Percentiles rank a stretch among this genome's conserved stretches.
Conservation (phyloP, 805 yeast genomes). For the Alloascoidea hylecoeti region DNA sequence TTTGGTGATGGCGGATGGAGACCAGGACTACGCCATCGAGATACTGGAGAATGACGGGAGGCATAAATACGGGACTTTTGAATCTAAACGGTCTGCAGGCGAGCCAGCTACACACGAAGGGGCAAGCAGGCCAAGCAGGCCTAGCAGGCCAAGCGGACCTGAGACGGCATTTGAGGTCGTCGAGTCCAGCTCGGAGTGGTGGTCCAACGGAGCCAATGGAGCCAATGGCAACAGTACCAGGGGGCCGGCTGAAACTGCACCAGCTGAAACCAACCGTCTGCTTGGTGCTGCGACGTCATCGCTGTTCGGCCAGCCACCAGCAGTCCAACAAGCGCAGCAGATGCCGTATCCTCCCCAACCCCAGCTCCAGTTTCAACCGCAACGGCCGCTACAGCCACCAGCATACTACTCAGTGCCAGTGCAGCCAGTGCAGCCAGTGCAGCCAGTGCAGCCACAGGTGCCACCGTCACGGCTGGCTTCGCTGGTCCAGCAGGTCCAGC, state of each 20-base stretch:
- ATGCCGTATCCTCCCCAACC: neutral
- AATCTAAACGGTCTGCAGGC: too few species aligned
- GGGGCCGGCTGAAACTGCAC: too few species aligned
- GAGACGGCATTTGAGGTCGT: too few species aligned
- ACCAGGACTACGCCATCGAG: neutral
- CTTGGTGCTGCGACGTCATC: too few species aligned
- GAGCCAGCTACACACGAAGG: neutral
- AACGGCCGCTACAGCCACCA: too few species aligned
- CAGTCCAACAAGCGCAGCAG: neutral
- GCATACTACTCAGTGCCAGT: neutral
- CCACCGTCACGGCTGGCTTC: neutral
- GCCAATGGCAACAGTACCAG: too few species aligned
- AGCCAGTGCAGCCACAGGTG: neutral
- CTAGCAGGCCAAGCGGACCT: neutral
- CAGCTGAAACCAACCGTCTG: too few species aligned
- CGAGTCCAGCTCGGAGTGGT: conserved; percentile 1
- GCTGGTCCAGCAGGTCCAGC: conserved; percentile 1
- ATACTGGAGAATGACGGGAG: neutral
- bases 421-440: neutral
- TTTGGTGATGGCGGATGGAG: neutral
- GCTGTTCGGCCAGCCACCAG: neutral
- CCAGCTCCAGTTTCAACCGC: neutral
- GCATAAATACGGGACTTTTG: neutral
- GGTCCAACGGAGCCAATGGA: neutral
- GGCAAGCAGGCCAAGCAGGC: neutral